Conservation (phyloP, 78 protist genomes). For the Dictyostelium firmibasis region DNA sequence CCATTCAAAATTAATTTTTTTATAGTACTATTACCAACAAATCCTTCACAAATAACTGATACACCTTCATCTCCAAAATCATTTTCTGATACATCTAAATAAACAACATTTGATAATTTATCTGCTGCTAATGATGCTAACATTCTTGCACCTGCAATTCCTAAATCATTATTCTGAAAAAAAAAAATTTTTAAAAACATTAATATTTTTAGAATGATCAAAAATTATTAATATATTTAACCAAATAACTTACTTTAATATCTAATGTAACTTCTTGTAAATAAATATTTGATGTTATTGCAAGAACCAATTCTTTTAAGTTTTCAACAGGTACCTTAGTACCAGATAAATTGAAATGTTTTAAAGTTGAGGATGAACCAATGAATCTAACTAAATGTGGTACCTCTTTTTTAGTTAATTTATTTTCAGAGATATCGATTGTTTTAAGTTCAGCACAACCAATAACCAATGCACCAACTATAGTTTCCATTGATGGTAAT, state of each 20-base stretch:
- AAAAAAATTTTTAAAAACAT: too few species aligned
- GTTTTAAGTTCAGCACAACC: slow-evolving; percentile 75
- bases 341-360: slow-evolving; percentile 30
- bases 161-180: slow-evolving; percentile 58
- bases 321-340: slow-evolving; percentile 80
- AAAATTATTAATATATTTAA: too few species aligned
- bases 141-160: slow-evolving; percentile 82
- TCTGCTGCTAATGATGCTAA: slow-evolving; percentile 58
- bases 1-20: slow-evolving; percentile 72
- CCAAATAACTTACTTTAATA: slow-evolving; percentile 43
- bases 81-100: slow-evolving; percentile 70
- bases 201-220: too few species aligned
- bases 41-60: slow-evolving; percentile 60
- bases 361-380: slow-evolving; percentile 44
- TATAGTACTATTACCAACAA: slow-evolving; percentile 33
- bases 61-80: slow-evolving; percentile 87
- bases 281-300: slow-evolving; percentile 54
- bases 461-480: slow-evolving; percentile 74
- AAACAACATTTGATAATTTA: slow-evolving; percentile 52
- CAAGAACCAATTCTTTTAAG: slow-evolving; percentile 62
- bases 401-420: slow-evolving; percentile 60
- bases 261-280: slow-evolving; percentile 64
- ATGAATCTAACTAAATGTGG: slow-evolving; percentile 55
- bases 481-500: slow-evolving; percentile 37
- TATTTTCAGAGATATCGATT: slow-evolving; percentile 72